Conservation (phyloP, 2,329 filamentous ascomycete species). For the Trichoderma hamatum region DNA sequence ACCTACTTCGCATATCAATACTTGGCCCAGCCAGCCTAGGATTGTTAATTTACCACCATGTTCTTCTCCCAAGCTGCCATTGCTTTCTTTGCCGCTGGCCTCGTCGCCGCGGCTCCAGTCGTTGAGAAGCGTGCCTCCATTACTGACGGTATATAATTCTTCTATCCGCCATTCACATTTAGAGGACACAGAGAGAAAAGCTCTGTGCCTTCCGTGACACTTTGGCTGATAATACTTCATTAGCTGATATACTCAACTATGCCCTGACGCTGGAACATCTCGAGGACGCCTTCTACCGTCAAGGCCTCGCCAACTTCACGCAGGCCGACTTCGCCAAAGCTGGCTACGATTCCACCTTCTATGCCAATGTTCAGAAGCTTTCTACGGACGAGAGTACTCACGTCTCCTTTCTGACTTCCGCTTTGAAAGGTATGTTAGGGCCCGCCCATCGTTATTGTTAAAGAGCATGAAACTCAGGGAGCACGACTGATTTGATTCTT, state of each 20-base stretch:
- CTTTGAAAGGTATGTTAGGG: slow-evolving; percentile 36
- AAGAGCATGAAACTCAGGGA: neutral
- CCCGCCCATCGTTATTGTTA: neutral
- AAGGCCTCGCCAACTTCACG: slow-evolving; percentile 62
- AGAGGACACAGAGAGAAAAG: no score
- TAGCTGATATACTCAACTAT: slow-evolving; percentile 48
- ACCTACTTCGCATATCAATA: neutral
- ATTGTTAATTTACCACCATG: neutral
- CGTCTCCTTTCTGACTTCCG: slow-evolving; percentile 57
- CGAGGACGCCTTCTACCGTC: slow-evolving; percentile 64
- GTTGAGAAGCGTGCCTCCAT: neutral
- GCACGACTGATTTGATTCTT: neutral
- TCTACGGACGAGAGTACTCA: slow-evolving; percentile 58
- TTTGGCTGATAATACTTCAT: neutral
- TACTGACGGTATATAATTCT: neutral
- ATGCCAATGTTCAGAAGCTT: slow-evolving; percentile 60
- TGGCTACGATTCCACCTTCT: slow-evolving; percentile 56
- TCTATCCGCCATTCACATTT: no score
- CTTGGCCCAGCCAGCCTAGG: neutral
- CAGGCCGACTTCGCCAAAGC: slow-evolving; percentile 55
- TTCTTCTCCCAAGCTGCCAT: slow-evolving; percentile 27
- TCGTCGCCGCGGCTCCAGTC: neutral
- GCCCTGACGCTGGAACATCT: slow-evolving; percentile 57
- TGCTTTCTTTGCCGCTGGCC: slow-evolving; percentile 24
- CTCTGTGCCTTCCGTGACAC: neutral